A percentile compares a stretch with the other conserved stretches of the same genome.
These are phyloP conservation scores for Chamaenerion angustifolium DNA, from an alignment of 345 rosid species.

Conservation along the genomic window DNA sequence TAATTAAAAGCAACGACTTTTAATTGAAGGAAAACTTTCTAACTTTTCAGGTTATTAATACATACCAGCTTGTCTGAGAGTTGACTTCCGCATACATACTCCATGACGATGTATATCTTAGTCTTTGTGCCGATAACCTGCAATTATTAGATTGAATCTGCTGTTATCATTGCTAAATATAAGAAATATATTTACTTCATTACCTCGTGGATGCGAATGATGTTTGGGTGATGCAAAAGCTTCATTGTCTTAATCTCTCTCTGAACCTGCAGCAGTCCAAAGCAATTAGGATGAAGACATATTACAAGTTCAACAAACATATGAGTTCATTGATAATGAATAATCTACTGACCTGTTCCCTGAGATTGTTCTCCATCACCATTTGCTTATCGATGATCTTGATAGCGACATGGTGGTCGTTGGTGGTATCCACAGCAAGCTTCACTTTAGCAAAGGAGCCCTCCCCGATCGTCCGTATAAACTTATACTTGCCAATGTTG, in stretches of 20 bases:
- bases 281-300: background rate
- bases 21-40: background rate
- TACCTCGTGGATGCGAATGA: constrained; percentile 75
- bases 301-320: no score
- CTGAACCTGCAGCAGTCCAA: constrained; percentile 28
- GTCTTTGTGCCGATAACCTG: constrained; percentile 86
- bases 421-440: constrained; percentile 56
- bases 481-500: constrained; percentile 57
- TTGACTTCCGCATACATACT: constrained; percentile 68
- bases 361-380: constrained; percentile 58
- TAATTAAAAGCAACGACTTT: no score
- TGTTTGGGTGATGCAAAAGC: constrained; percentile 71
- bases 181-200: background rate
- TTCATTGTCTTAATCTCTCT: constrained; percentile 86
- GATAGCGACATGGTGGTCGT: constrained; percentile 45
- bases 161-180: no score
- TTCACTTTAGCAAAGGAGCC: constrained; percentile 90
- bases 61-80: constrained; percentile 70
- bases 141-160: no score
- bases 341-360: constrained; percentile 32
- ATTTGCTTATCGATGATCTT: constrained; percentile 67
- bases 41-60: background rate
- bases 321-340: background rate
- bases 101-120: constrained; percentile 82
- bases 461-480: constrained; percentile 66